A percentile compares a stretch with the other conserved stretches of the same genome.
phyloP scores from a whole-genome alignment of 2,329 filamentous ascomycete genomes.

The Cladosporium sphaerospermum region DNA sequence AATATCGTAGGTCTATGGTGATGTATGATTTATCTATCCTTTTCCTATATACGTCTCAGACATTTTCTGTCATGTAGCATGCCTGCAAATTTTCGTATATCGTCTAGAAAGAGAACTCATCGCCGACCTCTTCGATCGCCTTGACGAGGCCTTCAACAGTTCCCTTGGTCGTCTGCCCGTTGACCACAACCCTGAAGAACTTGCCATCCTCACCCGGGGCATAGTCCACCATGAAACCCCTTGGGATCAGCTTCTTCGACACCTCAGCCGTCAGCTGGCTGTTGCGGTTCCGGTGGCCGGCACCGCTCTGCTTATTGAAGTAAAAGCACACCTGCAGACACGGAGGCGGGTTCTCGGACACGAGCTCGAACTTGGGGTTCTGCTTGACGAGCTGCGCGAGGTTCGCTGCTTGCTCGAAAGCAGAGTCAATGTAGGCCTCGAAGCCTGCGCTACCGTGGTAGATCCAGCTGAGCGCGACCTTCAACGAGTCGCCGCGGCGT shows the following conservation, averaged over 20 bases:
- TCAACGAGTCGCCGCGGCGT: constrained; percentile 75
- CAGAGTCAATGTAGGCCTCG: constrained; percentile 54
- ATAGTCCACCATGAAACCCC: constrained; percentile 66
- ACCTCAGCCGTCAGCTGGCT: constrained; percentile 51
- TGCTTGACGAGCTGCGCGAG: constrained; percentile 56
- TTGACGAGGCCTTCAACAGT: constrained; percentile 58
- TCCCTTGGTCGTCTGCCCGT: constrained; percentile 52
- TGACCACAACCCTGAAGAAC: constrained; percentile 66
- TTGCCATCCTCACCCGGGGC: constrained; percentile 56
- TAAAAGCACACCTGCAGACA: constrained; percentile 97
- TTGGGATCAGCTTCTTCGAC: constrained; percentile 47
- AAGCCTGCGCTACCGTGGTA: constrained; percentile 81
- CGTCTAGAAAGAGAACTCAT: constrained; percentile 8
- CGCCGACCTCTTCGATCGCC: constrained; percentile 48
- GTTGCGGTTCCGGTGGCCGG: constrained; percentile 39
- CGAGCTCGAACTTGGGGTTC: constrained; percentile 59
- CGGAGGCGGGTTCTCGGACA: constrained; percentile 70
- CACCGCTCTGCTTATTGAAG: constrained; percentile 50
- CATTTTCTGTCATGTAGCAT: too few species aligned
- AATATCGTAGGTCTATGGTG: not conserved
- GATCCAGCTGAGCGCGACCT: constrained; percentile 81
- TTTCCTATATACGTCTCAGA: too few species aligned
- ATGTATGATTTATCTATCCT: too few species aligned
- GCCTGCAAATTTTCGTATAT: too few species aligned
- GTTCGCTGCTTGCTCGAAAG: constrained; percentile 64